Percentiles rank a stretch among this genome's conserved stretches.
phyloP scores from a whole-genome alignment of 352 stramenopile species.

The Phytophthora palmivora region DNA sequence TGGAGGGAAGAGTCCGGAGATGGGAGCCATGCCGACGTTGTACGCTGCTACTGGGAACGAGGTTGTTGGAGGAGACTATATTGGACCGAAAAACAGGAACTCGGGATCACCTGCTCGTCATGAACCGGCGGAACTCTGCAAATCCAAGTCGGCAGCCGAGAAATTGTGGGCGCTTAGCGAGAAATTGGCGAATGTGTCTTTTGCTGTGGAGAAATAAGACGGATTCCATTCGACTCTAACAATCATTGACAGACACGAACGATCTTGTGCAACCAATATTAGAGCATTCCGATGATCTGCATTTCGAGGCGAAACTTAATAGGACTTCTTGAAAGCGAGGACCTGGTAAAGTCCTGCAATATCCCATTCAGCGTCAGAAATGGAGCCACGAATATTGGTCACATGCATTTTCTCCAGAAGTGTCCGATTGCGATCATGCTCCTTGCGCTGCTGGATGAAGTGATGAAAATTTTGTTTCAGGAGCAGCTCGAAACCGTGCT shows the following conservation, averaged over 20 bases:
- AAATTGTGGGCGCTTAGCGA: constrained; percentile 63
- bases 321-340: constrained; percentile 86
- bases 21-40: constrained; percentile 35
- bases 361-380: constrained; percentile 89
- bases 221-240: too few relatives aligned
- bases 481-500: constrained; percentile 84
- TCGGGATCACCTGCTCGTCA: constrained; percentile 41
- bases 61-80: constrained; percentile 34
- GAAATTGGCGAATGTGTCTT: constrained; percentile 31
- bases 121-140: constrained; percentile 35
- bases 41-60: constrained; percentile 33
- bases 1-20: constrained; percentile 26
- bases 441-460: constrained; percentile 80
- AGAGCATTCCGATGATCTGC: too few relatives aligned
- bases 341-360: constrained; percentile 89
- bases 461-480: constrained; percentile 88
- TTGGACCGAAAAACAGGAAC: constrained; percentile 25
- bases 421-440: constrained; percentile 68
- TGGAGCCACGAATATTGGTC: constrained; percentile 82
- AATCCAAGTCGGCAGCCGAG: constrained; percentile 30
- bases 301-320: too few relatives aligned
- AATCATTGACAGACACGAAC: not conserved
- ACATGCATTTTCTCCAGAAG: constrained; percentile 90
- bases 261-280: too few relatives aligned
- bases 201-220: constrained; percentile 24